phyloP scores from a whole-genome alignment of 768 basidiomycete species.

The Naganishia kalamii region DNA sequence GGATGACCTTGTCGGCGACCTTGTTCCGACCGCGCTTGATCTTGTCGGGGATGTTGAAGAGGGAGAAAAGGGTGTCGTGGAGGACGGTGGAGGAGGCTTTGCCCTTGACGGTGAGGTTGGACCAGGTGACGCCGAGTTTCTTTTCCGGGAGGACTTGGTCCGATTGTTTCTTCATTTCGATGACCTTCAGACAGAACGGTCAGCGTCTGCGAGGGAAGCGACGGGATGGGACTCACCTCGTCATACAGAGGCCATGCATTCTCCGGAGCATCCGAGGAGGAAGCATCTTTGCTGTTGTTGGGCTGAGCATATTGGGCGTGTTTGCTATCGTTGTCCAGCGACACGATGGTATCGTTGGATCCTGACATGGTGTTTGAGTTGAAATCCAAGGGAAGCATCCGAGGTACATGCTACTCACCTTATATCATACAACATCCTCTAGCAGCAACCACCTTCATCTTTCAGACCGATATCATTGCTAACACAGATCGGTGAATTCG shows the following conservation, averaged over 20 bases:
- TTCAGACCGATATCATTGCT: too few relatives aligned
- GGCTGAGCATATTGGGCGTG: too few relatives aligned
- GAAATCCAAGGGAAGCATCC: too few relatives aligned
- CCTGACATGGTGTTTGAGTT: too few relatives aligned
- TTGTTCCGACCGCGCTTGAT: not conserved
- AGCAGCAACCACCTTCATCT: too few relatives aligned
- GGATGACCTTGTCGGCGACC: slow-evolving; percentile 49
- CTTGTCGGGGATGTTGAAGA: slow-evolving; percentile 8
- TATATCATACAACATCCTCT: too few relatives aligned
- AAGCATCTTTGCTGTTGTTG: too few relatives aligned
- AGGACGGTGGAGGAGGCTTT: slow-evolving; percentile 8
- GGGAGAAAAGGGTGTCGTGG: slow-evolving; percentile 21
- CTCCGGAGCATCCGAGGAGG: too few relatives aligned
- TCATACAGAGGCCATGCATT: not conserved
- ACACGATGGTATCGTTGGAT: too few relatives aligned
- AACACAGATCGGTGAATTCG: too few relatives aligned
- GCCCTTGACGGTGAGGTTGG: slow-evolving; percentile 15
- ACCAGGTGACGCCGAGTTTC: slow-evolving; percentile 16
- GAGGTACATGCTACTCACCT: too few relatives aligned
- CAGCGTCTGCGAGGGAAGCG: not conserved
- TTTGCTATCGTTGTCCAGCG: too few relatives aligned
- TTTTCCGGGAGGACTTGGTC: not conserved
- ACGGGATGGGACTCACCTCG: not conserved
- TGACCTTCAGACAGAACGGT: not conserved
- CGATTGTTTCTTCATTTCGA: not conserved